These are phyloP conservation scores for Pythium rishiriense DNA, from an alignment of 352 stramenopile species.

Conservation along the genomic window DNA sequence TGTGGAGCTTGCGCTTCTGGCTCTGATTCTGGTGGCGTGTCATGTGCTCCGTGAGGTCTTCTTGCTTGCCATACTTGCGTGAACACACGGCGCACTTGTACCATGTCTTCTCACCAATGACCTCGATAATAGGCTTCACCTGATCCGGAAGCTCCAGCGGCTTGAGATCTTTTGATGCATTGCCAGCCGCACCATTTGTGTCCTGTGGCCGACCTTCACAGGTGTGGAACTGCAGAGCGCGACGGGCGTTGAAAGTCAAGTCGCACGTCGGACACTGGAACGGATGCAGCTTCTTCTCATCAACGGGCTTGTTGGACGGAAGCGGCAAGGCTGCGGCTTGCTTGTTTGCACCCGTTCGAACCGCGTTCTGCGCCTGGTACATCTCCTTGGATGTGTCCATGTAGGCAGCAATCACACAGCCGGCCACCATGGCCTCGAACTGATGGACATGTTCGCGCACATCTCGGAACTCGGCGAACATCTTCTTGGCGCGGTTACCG, in stretches of 20 bases:
- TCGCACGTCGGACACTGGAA: constrained; percentile 79
- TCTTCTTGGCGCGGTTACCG: constrained; percentile 92
- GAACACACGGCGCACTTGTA: constrained; percentile 84
- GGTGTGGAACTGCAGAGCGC: constrained; percentile 86
- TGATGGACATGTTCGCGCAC: constrained; percentile 95
- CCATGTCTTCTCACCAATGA: constrained; percentile 82
- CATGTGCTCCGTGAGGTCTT: constrained; percentile 79
- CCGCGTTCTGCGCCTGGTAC: constrained; percentile 78
- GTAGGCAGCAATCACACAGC: constrained; percentile 86
- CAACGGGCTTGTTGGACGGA: constrained; percentile 73
- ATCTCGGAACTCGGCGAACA: constrained; percentile 97
- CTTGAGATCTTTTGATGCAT: constrained; percentile 40
- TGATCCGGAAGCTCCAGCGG: constrained; percentile 71
- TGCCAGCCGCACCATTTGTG: constrained; percentile 34
- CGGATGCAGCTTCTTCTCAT: constrained; percentile 87
- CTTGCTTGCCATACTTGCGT: constrained; percentile 77
- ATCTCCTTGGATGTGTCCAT: constrained; percentile 88
- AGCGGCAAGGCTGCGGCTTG: constrained; percentile 51
- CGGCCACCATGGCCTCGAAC: constrained; percentile 91
- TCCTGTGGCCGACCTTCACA: constrained; percentile 50
- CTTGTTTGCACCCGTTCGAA: constrained; percentile 66
- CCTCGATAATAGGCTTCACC: constrained; percentile 66
- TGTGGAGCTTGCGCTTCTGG: constrained; percentile 86
- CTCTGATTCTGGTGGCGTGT: constrained; percentile 82
- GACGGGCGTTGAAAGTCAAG: constrained; percentile 86